Percentiles rank a stretch among this genome's conserved stretches.
phyloP scores from a whole-genome alignment of 208 protist species.

The Crithidia brevicula region DNA sequence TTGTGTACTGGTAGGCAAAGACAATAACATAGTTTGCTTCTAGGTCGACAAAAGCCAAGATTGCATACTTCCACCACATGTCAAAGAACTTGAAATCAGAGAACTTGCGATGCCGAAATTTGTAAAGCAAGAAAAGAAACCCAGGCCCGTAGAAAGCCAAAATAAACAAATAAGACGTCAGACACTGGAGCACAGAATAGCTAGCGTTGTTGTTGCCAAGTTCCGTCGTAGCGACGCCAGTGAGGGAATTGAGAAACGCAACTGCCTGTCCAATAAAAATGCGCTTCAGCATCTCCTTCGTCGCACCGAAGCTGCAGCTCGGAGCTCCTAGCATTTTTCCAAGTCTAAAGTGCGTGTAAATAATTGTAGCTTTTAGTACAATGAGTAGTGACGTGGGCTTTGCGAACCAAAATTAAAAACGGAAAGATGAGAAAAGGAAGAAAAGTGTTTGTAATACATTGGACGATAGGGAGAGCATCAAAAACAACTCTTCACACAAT shows the following conservation, averaged over 20 bases:
- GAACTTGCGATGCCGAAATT: conserved; percentile 38
- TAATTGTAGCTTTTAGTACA: too few species aligned
- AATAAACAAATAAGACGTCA: conserved; percentile 81
- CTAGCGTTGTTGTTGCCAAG: conserved; percentile 84
- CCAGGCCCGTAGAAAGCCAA: conserved; percentile 63
- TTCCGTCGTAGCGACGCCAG: conserved; percentile 83
- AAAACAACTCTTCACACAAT: too few species aligned
- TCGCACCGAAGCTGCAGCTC: conserved; percentile 13
- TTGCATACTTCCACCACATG: conserved; percentile 85
- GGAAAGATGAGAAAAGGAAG: too few species aligned
- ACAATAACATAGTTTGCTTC: conserved; percentile 95
- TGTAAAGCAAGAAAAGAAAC: conserved; percentile 57
- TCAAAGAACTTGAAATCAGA: conserved; percentile 65
- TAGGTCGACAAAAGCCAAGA: conserved; percentile 90
- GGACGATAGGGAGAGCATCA: too few species aligned
- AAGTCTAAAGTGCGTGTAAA: too few species aligned
- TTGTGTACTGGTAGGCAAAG: conserved; percentile 93
- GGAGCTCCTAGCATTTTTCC: conserved; percentile 1
- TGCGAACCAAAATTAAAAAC: too few species aligned
- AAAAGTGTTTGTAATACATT: too few species aligned
- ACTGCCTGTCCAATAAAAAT: conserved; percentile 83
- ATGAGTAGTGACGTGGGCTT: too few species aligned
- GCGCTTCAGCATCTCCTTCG: conserved; percentile 43
- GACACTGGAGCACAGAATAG: conserved; percentile 85
- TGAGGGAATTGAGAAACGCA: conserved; percentile 86